Evolutionary conservation across 2,329 filamentous ascomycete species (phyloP).

Genomic region (Microdochium nivale): DNA sequence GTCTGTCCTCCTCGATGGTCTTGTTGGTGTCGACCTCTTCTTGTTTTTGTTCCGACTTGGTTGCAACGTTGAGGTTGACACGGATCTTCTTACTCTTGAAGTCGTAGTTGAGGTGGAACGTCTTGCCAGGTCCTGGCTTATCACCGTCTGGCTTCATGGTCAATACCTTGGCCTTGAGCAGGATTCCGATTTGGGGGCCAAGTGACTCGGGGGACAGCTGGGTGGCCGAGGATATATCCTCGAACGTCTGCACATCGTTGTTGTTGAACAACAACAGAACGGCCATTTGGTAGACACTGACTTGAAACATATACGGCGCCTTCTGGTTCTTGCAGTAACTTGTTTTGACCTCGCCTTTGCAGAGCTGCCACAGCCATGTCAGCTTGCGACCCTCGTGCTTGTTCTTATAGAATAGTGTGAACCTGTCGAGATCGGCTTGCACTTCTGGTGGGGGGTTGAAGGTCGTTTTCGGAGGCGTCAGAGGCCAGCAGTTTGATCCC

Average conservation of each 20-base stretch:
- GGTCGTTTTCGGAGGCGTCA: constrained; percentile 76
- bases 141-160: constrained; percentile 60
- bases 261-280: constrained; percentile 94
- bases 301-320: constrained; percentile 91
- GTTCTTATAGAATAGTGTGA: constrained; percentile 84
- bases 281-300: constrained; percentile 97
- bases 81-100: constrained; percentile 99
- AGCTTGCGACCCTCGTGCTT: constrained; percentile 96
- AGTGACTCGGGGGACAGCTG: constrained; percentile 73
- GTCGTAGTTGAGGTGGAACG: constrained; percentile 79
- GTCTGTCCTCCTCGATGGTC: constrained; percentile 97
- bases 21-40: constrained; percentile 98
- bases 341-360: constrained; percentile 92
- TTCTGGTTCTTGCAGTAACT: constrained; percentile 87
- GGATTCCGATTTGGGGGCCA: constrained; percentile 76
- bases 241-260: constrained; percentile 73
- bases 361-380: constrained; percentile 96
- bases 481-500: constrained; percentile 94
- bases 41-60: constrained; percentile 93
- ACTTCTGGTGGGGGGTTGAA: constrained; percentile 86
- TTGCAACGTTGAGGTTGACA: constrained; percentile 88
- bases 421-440: constrained; percentile 79
- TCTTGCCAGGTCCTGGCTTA: constrained; percentile 70
- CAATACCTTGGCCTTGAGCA: constrained; percentile 90
- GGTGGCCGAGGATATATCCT: constrained; percentile 78